phyloP scores from a whole-genome alignment of 2,329 filamentous ascomycete species.

The Venturiaceae sp. region DNA sequence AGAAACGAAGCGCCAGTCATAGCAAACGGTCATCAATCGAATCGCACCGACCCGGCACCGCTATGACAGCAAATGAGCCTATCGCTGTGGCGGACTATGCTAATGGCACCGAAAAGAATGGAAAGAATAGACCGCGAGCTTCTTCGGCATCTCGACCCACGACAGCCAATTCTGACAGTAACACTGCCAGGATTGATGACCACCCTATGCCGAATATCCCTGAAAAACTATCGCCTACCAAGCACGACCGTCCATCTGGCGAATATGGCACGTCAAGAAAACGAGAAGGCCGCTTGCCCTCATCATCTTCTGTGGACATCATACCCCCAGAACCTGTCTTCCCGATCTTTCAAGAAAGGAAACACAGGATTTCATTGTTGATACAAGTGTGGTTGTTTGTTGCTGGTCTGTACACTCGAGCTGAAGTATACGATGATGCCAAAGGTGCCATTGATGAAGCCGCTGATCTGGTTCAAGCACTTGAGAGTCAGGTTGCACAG shows the following conservation, averaged over 20 bases:
- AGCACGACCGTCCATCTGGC: constrained; percentile 17
- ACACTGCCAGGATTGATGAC: neutral
- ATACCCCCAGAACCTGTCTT: constrained; percentile 34
- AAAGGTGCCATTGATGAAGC: constrained; percentile 75
- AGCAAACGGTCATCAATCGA: constrained; percentile 1
- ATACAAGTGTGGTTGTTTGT: constrained; percentile 86
- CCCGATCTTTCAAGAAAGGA: constrained; percentile 39
- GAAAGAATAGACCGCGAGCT: neutral
- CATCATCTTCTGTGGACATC: constrained; percentile 13
- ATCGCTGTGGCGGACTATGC: neutral
- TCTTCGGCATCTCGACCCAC: neutral
- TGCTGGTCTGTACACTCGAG: constrained; percentile 76
- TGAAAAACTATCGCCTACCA: constrained; percentile 17
- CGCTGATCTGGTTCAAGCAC: constrained; percentile 57
- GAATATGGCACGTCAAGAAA: constrained; percentile 30
- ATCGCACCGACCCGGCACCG: neutral
- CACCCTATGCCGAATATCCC: neutral
- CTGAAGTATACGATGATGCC: constrained; percentile 70
- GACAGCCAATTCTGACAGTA: neutral
- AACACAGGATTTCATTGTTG: constrained; percentile 49
- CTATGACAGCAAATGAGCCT: neutral
- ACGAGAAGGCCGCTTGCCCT: constrained; percentile 34
- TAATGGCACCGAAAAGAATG: neutral
- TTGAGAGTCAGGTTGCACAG: constrained; percentile 56
- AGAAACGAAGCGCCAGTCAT: constrained; percentile 6